Evolutionary conservation across 768 basidiomycete genomes (phyloP).

Genomic region (Rhodotorula kratochvilovae): DNA sequence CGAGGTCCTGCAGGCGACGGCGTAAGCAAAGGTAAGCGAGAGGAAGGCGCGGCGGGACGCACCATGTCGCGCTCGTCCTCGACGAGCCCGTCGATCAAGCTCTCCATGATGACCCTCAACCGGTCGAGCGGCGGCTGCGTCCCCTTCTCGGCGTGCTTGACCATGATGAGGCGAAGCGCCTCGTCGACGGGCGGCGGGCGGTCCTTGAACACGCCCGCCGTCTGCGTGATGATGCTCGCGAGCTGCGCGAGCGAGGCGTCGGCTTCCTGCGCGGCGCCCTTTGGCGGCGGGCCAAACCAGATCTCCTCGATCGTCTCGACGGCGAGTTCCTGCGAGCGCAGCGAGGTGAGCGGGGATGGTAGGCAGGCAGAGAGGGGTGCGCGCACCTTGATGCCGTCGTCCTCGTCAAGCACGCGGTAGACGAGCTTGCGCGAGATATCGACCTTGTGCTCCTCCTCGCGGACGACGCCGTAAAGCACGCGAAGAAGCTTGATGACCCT

Average conservation of each 20-base stretch:
- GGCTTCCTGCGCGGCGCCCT: not conserved
- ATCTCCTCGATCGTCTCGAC: slow-evolving; percentile 84
- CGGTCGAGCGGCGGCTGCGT: slow-evolving; percentile 46
- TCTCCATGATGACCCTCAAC: slow-evolving; percentile 75
- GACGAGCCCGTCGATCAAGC: slow-evolving; percentile 78
- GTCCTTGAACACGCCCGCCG: slow-evolving; percentile 75
- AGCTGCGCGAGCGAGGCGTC: not conserved
- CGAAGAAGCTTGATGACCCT: slow-evolving; percentile 92
- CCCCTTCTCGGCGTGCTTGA: slow-evolving; percentile 58
- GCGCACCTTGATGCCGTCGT: slow-evolving; percentile 74
- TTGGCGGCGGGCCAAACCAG: slow-evolving; percentile 60
- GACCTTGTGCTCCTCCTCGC: slow-evolving; percentile 59
- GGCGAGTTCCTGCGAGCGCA: slow-evolving; percentile 72
- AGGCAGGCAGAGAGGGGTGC: not conserved
- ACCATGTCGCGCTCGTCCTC: slow-evolving; percentile 66
- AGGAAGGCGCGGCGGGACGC: slow-evolving; percentile 50
- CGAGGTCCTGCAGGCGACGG: slow-evolving; percentile 41
- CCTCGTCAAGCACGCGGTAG: slow-evolving; percentile 81
- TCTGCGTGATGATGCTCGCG: slow-evolving; percentile 67
- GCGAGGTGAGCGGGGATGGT: too few species aligned
- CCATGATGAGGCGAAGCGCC: slow-evolving; percentile 74
- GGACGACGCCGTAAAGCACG: slow-evolving; percentile 66
- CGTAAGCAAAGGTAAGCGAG: not conserved
- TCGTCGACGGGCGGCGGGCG: slow-evolving; percentile 78
- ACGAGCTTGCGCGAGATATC: slow-evolving; percentile 81